These are phyloP conservation scores for Kentomonas sorsogonicus DNA, from an alignment of 208 protist species.

Conservation along the genomic window DNA sequence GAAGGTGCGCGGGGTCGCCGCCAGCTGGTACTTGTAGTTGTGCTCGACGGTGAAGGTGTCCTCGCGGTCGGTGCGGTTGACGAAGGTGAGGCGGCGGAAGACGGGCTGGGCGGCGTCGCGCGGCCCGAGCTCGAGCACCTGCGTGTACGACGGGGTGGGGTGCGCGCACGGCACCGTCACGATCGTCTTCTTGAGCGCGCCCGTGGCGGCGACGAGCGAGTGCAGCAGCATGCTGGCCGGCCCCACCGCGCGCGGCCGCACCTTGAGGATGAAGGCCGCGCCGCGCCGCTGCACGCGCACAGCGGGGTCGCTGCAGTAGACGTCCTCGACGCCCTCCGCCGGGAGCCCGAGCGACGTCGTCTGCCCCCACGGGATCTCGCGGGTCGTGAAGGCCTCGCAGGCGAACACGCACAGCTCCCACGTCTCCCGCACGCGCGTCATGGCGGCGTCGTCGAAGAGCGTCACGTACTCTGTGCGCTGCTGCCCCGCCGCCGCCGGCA, in stretches of 20 bases:
- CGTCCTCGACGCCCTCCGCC: constrained; percentile 43
- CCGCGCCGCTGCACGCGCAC: constrained; percentile 36
- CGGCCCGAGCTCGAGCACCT: constrained; percentile 72
- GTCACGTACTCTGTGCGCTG: constrained; percentile 80
- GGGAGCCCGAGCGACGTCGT: constrained; percentile 72
- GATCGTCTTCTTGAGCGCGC: constrained; percentile 60
- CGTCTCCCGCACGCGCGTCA: constrained; percentile 73
- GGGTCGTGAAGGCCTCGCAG: constrained; percentile 57
- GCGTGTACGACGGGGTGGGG: constrained; percentile 73
- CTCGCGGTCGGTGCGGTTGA: constrained; percentile 46
- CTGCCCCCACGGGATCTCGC: constrained; percentile 77
- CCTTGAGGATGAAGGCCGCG: constrained; percentile 57
- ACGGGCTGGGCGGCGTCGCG: constrained; percentile 57
- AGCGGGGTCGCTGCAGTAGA: constrained; percentile 71
- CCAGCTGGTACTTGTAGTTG: constrained; percentile 85
- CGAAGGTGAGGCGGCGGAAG: constrained; percentile 79
- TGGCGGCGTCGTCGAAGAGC: constrained; percentile 63
- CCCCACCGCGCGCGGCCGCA: constrained; percentile 68
- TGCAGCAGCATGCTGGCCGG: constrained; percentile 65
- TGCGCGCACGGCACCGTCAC: constrained; percentile 68
- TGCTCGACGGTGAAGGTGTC: constrained; percentile 76
- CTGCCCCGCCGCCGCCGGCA: constrained; percentile 30
- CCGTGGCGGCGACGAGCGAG: constrained; percentile 35
- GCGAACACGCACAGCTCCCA: constrained; percentile 85
- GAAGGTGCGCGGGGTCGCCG: constrained; percentile 58